Evolutionary conservation across 2,329 filamentous ascomycete genomes (phyloP), one percentile per base, ranked within the genome.

Genomic region (Anisogramma anomala): DNA sequence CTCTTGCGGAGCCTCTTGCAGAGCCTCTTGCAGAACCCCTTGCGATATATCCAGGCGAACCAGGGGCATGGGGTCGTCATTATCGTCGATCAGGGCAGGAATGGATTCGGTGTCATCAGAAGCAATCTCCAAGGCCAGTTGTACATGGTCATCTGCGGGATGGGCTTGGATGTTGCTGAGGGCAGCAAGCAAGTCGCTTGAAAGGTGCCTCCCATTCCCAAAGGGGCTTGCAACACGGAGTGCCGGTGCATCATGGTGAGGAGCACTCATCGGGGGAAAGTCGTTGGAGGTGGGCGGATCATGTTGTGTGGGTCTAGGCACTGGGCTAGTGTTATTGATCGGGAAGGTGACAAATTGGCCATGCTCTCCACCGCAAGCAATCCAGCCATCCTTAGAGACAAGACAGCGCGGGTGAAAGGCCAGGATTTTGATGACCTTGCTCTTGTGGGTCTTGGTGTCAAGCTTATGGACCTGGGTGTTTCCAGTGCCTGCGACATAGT

Each of bases 331-430:
- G n/a, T n/a, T n/a, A n/a, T n/a, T n/a, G 11, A 88, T 66, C 50
- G 74, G 77, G 53, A 94, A 82, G 41, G 86, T 79, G 22, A 84
- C 80, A 56, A 94, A 94, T 56, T 93, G 82, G 43, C 91, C 91
- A 50, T 78, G 77, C 53, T 94, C 82, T 45, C 89, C 89, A 34
- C 89, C 91, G 34, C 88, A 84, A 53, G 85, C 94, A 27, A 96
- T 72, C 82, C 85, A 96, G 39, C 87, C 87, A 53, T 84, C 75
- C 39, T 79, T 81, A 6, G 85, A 83, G n/a, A 85, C 82, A 6
- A 95, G 74, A 59, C 89, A 96, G 63, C 84, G 76, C n/a, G 88
- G 83, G 52, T 61, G 74, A 60, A 79, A 91, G 50, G 70, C 77
- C 50, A 88, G 68, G 22, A 78, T 67, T 39, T 77, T 84, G 58